Base-by-base conservation (phyloP, 1,284 basidiomycete genomes). In the Ustilago curta region DNA sequence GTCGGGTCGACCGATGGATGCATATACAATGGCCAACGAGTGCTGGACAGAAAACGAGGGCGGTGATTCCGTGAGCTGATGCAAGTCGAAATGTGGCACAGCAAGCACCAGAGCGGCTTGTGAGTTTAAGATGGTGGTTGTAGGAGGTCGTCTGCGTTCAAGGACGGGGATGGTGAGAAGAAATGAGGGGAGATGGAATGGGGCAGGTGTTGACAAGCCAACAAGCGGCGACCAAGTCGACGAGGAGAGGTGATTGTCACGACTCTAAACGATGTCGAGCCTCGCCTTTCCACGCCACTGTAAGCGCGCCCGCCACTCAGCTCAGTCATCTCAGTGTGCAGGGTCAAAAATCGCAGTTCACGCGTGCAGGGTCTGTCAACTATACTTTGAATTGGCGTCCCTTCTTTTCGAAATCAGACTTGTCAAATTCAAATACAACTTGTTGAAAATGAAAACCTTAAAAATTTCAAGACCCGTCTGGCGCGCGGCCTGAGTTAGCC, bases 91-190 rank as follows among this genome's bases (percentile, higher is more conserved):
- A 29, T 37, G 3, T 37, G 35, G 35, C 35, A 37, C 3, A 37
- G 35, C 35, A 16, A 14, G 35, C 35, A 5, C 35, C 35, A 29
- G 27, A n/a, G 9, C 9, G 45, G 45, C 45, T 27, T 29, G 44
- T 45, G 44, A n/a, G 25, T 18, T 37, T 29, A 47, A 45, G 37
- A 21, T 48, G 48, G 47, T n/a, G 58, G n/a, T 53, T 37, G 49
- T 56, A 67, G 58, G 64, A 57, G 48, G 25, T 49, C 57, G 58
- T 14, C 23, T 12, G 19, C 23, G 23, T 23, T 27, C 43, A 27
- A 45, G 25, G 27, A 18, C 14, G 45, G 11, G 18, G 18, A 5
- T 29, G 18, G 45, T 16, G 27, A 18, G 45, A 47, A 18, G 45
- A n/a, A 25, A 29, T n/a, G 14, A 29, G 45, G n/a, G 16, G 18